Conservation (phyloP, 176 grass and related monocot species). For the Carex cristatella region DNA sequence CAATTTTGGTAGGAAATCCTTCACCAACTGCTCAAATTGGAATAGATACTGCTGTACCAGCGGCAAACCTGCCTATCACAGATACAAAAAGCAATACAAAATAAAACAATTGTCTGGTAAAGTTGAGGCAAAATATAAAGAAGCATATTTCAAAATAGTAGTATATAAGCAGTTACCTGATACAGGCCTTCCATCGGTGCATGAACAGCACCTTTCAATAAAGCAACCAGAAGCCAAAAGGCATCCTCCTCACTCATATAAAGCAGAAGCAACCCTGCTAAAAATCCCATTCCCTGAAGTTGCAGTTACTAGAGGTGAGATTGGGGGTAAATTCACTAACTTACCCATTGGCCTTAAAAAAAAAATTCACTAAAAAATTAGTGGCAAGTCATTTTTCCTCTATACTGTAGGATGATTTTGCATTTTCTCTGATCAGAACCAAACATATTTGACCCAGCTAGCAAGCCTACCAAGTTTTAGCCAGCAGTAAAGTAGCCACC, state of each 20-base stretch:
- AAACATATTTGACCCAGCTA: neutral
- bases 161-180: constrained; percentile 50
- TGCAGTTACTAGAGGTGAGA: neutral
- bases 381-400: neutral
- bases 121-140: neutral
- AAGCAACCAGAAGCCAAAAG: constrained; percentile 94
- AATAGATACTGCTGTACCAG: constrained; percentile 81
- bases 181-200: constrained; percentile 96
- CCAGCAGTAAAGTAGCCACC: neutral
- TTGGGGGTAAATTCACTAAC: constrained; percentile 5
- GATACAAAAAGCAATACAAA: constrained; percentile 30
- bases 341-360: no score
- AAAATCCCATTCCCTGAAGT: constrained; percentile 96
- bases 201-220: constrained; percentile 97
- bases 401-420: neutral
- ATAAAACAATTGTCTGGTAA: constrained; percentile 11
- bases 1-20: constrained; percentile 75
- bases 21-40: constrained; percentile 85
- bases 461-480: neutral
- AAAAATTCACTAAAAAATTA: no score
- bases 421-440: neutral
- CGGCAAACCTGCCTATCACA: constrained; percentile 66
- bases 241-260: constrained; percentile 99
- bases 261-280: constrained; percentile 84
- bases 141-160: neutral